Conservation (phyloP, 208 protist species). For the Entamoeba dispar region DNA sequence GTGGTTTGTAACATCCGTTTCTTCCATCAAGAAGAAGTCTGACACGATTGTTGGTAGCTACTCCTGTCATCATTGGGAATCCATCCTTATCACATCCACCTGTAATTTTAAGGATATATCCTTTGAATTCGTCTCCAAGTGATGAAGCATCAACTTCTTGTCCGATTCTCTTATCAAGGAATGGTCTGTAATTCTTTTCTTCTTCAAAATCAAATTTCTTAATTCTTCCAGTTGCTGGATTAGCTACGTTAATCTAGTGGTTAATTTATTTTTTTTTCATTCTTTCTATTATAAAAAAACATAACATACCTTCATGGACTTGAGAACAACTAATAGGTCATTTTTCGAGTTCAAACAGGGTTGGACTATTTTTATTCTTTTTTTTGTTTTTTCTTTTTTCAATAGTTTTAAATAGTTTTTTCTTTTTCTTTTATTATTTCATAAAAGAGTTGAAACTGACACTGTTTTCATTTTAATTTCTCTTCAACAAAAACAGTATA, state of each 20-base stretch:
- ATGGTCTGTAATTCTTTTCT: constrained; percentile 49
- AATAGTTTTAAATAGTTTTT: no score
- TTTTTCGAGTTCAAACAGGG: no score
- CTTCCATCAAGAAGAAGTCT: constrained; percentile 69
- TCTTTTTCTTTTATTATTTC: no score
- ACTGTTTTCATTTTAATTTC: no score
- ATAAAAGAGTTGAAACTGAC: no score
- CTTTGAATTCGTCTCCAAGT: constrained; percentile 65
- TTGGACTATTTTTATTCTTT: no score
- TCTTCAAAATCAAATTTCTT: constrained; percentile 64
- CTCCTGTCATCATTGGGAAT: constrained; percentile 97
- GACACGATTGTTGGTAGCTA: constrained; percentile 68
- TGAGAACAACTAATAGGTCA: no score
- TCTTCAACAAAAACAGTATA: no score
- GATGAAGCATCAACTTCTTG: constrained; percentile 55
- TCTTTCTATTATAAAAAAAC: no score
- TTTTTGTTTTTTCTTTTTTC: no score
- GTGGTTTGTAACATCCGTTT: constrained; percentile 43
- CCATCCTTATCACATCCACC: constrained; percentile 97
- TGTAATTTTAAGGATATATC: constrained; percentile 90
- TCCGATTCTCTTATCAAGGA: constrained; percentile 59
- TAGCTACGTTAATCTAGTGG: constrained; percentile 57
- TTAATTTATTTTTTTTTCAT: background rate
- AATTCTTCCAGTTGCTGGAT: constrained; percentile 55
- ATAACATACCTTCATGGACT: no score